phyloP scores from a whole-genome alignment of 805 yeast species.

The Zygoascus biomembranicola region DNA sequence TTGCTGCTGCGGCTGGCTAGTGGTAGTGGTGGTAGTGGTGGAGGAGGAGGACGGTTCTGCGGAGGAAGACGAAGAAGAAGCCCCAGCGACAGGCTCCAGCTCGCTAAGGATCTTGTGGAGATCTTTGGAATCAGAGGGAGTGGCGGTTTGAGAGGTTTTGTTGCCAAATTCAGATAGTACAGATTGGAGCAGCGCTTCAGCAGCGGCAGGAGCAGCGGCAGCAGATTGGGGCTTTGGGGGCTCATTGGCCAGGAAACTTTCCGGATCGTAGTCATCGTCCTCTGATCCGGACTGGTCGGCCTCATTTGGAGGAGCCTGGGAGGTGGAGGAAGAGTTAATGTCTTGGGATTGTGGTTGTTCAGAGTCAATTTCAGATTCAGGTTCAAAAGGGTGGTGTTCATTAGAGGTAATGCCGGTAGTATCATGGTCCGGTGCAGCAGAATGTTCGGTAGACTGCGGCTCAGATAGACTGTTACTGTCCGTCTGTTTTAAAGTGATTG shows the following conservation, averaged over 20 bases:
- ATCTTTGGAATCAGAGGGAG: slow-evolving; percentile 2
- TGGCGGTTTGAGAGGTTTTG: not conserved
- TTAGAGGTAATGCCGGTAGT: not conserved
- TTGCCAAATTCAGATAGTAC: slow-evolving; percentile 10
- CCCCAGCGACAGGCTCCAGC: slow-evolving; percentile 1
- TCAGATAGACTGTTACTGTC: not conserved
- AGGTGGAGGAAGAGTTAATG: not conserved
- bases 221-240: not conserved
- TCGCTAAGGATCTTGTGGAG: slow-evolving; percentile 5
- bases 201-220: slow-evolving; percentile 1
- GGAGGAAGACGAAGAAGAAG: not conserved
- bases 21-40: slow-evolving; percentile 2
- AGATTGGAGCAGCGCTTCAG: slow-evolving; percentile 10
- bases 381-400: not conserved
- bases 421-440: not conserved
- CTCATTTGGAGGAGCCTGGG: not conserved
- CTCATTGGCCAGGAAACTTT: not conserved
- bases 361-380: not conserved
- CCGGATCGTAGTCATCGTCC: slow-evolving; percentile 20
- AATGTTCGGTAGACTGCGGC: slow-evolving; percentile 2
- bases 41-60: not conserved
- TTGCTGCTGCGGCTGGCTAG: slow-evolving; percentile 3
- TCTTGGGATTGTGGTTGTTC: not conserved
- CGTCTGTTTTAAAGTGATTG: not conserved
- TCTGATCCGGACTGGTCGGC: slow-evolving; percentile 1